Evolutionary conservation across 257 asterid genomes (phyloP), one percentile per base, ranked within the genome.

Genomic region (Capsicum pubescens): DNA sequence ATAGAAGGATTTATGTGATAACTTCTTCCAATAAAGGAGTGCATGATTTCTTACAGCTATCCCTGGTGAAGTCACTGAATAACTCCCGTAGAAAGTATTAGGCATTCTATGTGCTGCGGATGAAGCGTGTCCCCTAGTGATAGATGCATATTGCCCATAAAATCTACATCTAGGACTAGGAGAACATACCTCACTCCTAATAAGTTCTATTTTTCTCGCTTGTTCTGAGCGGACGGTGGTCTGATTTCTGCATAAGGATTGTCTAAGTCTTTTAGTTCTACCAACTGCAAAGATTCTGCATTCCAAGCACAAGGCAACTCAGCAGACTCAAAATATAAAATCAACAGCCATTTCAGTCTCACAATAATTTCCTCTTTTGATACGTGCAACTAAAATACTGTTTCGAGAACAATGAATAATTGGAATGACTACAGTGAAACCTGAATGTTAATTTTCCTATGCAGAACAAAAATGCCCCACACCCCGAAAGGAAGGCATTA

Each of bases 261-360:
- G 19, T 82, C 66, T 36, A 66, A 66, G 60, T 82, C 79, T 58
- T 67, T 82, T 82, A 52, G 17, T 82, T 64, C 50, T 67, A 68
- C 84, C 79, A 82, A 82, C 67, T 32, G 84, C 63, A 46, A 82
- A 50, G 67, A 66, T 66, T 82, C 84, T 82, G 71, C 84, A 52
- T 66, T 26, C 52, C 50, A 82, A 42, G 11, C 54, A 82, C 67
- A 48, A 66, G 56, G 48, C 26, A 64, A 26, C 58, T 82, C 52
- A 64, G 61, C 63, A 21, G 64, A 56, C 0, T 2, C 74, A 54
- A 50, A 82, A 82, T 66, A 3, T 76, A 13, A 76, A 21, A 50
- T 8, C 42, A 48, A n/a, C 50, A 11, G 57, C 0, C 61, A 21
- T 50, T 48, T 74, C 61, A 74, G 50, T 13, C 81, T 21, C 14